Evolutionary conservation across 2,329 filamentous ascomycete genomes (phyloP).

Genomic region (Sclerotiophoma versabilis): DNA sequence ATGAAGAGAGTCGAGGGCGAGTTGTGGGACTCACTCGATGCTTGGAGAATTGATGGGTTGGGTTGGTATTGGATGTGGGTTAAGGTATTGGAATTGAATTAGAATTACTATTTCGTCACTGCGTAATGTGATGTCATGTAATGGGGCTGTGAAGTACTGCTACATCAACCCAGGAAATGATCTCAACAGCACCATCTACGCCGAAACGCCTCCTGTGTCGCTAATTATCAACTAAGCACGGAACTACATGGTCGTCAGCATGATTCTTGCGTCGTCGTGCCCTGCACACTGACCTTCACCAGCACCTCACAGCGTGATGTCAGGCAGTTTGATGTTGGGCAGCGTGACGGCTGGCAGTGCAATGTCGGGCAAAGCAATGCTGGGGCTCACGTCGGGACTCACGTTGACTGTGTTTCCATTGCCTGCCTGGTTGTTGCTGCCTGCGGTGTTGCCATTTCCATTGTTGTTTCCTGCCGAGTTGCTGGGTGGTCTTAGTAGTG

Average conservation of each 20-base stretch:
- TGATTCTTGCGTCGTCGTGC: neutral
- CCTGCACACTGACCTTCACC: slow-evolving; percentile 4
- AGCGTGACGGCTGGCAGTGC: neutral
- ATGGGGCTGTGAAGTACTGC: no score
- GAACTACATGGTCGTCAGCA: neutral
- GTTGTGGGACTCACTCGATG: no score
- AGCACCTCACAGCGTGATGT: slow-evolving; percentile 2
- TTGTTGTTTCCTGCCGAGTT: slow-evolving; percentile 9
- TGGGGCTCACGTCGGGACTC: slow-evolving; percentile 13
- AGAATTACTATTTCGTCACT: no score
- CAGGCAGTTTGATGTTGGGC: slow-evolving; percentile 1
- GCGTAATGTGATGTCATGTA: no score
- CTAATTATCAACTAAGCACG: slow-evolving; percentile 3
- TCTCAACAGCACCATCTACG: neutral
- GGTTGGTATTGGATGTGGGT: no score
- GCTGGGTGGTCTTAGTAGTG: no score
- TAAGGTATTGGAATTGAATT: no score
- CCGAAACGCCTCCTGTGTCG: neutral
- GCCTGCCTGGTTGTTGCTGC: slow-evolving; percentile 9
- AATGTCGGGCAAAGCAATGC: slow-evolving; percentile 8
- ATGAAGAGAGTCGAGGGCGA: no score
- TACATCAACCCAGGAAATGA: no score
- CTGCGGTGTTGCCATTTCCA: slow-evolving; percentile 18
- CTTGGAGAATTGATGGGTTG: no score
- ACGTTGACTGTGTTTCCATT: slow-evolving; percentile 23